phyloP scores from a whole-genome alignment of 1,139 yeast genomes.

The Blastobotrys buckinghamii region DNA sequence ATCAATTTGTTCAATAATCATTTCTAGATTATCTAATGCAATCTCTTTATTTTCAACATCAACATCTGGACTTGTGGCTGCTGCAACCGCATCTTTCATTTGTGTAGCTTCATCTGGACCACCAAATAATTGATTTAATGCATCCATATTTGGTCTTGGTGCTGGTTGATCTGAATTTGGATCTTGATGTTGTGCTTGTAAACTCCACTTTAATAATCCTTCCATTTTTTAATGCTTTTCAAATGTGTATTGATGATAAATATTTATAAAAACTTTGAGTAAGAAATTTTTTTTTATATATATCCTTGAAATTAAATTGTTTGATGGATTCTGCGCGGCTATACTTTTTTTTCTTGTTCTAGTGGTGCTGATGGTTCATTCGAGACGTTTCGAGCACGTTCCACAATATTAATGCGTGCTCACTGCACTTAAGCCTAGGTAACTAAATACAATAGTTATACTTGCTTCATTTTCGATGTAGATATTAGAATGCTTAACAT shows the following conservation, averaged over 20 bases:
- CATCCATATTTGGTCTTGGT: slow-evolving; percentile 52
- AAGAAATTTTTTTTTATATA: neutral
- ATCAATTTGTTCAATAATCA: slow-evolving; percentile 89
- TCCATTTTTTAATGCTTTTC: slow-evolving; percentile 54
- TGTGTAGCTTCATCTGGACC: slow-evolving; percentile 59
- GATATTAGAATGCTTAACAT: too few species aligned
- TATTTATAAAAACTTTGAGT: neutral
- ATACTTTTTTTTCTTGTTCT: too few species aligned
- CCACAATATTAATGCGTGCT: too few species aligned
- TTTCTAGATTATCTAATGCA: slow-evolving; percentile 88
- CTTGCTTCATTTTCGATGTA: too few species aligned
- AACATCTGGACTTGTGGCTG: slow-evolving; percentile 59
- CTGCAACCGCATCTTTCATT: slow-evolving; percentile 62
- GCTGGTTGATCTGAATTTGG: slow-evolving; percentile 24
- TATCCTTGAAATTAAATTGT: neutral
- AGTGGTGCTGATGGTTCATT: too few species aligned
- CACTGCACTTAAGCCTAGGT: too few species aligned
- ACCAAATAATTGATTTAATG: slow-evolving; percentile 59
- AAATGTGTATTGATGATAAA: neutral
- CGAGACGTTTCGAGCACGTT: too few species aligned
- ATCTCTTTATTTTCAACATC: slow-evolving; percentile 54
- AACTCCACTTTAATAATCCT: slow-evolving; percentile 85
- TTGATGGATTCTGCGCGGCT: too few species aligned
- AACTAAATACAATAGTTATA: too few species aligned
- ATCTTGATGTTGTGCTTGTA: slow-evolving; percentile 38